phyloP scores from a whole-genome alignment of 2,329 filamentous ascomycete species.

The Trichoderma atroviride region DNA sequence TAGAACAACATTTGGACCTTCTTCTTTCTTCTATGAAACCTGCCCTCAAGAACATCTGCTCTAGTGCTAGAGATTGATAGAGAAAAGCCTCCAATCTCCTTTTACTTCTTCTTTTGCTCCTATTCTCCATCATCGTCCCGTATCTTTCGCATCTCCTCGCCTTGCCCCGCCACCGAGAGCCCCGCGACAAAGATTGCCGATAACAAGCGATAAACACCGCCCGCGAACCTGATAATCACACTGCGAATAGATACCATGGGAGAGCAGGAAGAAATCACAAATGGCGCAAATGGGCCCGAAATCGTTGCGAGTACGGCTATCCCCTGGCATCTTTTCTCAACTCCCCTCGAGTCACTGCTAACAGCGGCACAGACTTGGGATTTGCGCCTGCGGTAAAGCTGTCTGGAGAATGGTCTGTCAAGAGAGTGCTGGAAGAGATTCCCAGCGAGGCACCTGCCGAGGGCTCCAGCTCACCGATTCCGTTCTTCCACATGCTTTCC shows the following conservation, averaged over 20 bases:
- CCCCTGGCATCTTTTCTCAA: neutral
- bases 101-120: neutral
- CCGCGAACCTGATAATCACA: neutral
- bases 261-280: neutral
- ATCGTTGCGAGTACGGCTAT: constrained; percentile 34
- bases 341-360: neutral
- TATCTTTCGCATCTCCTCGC: neutral
- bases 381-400: constrained; percentile 45
- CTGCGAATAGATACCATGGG: constrained; percentile 9
- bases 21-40: neutral
- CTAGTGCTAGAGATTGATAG: neutral
- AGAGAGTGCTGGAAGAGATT: constrained; percentile 67
- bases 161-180: constrained; percentile 1
- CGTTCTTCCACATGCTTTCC: constrained; percentile 94
- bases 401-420: constrained; percentile 56
- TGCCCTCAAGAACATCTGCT: neutral
- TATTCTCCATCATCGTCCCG: no score
- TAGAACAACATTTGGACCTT: neutral
- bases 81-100: neutral
- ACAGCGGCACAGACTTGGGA: constrained; percentile 33
- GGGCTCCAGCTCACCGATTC: constrained; percentile 71
- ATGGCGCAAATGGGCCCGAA: constrained; percentile 25
- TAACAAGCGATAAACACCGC: constrained; percentile 17
- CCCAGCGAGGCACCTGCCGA: constrained; percentile 56
- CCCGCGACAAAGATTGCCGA: constrained; percentile 21